Evolutionary conservation across 805 yeast species (phyloP).

Genomic region (Komagataella pseudopastoris): DNA sequence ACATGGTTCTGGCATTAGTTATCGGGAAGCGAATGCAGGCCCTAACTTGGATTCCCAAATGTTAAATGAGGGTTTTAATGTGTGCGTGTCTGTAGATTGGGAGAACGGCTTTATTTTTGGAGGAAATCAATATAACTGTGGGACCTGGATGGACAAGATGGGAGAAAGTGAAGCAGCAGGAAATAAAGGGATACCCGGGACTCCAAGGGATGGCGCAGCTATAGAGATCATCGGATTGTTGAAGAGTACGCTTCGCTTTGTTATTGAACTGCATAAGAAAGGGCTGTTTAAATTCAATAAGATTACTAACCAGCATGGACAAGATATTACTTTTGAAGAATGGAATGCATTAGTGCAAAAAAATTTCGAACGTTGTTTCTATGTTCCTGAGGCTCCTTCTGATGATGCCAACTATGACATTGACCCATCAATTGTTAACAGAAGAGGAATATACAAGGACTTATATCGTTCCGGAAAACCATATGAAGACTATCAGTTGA

Average conservation of each 20-base stretch:
- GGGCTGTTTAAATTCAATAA: slow-evolving; percentile 43
- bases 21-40: slow-evolving; percentile 94
- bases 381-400: slow-evolving; percentile 50
- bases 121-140: slow-evolving; percentile 88
- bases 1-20: slow-evolving; percentile 80
- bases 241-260: slow-evolving; percentile 77
- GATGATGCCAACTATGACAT: slow-evolving; percentile 53
- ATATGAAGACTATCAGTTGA: slow-evolving; percentile 84
- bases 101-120: slow-evolving; percentile 77
- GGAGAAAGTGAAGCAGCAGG: slow-evolving; percentile 84
- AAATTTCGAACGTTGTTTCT: slow-evolving; percentile 71
- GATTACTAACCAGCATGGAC: slow-evolving; percentile 50
- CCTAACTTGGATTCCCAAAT: slow-evolving; percentile 78
- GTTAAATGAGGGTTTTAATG: slow-evolving; percentile 87
- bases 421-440: slow-evolving; percentile 54
- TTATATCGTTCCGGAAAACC: slow-evolving; percentile 70
- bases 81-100: slow-evolving; percentile 77
- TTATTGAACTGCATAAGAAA: slow-evolving; percentile 36
- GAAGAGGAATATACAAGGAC: slow-evolving; percentile 93
- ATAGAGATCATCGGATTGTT: slow-evolving; percentile 82
- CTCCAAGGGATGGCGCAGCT: slow-evolving; percentile 97
- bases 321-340: slow-evolving; percentile 35
- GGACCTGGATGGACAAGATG: slow-evolving; percentile 99
- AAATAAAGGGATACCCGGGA: slow-evolving; percentile 88
- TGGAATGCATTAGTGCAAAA: slow-evolving; percentile 65